Base-by-base conservation (phyloP, 352 stramenopile genomes). In the Phytophthora podocarpi region DNA sequence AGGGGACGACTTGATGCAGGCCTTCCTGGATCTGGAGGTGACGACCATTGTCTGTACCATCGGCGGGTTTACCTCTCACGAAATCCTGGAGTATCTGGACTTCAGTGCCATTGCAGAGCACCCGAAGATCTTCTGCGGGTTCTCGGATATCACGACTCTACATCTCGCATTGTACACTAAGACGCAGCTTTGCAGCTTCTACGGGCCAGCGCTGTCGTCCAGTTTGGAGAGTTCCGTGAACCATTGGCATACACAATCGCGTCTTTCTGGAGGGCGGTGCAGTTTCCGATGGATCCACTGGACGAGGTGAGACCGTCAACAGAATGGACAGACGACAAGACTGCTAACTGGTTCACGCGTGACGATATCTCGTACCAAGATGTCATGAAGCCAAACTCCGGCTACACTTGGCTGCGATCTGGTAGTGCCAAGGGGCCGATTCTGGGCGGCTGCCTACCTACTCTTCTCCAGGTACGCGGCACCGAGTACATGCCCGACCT, bases 251-350 rank as follows among this genome's bases (percentile, higher is more conserved):
- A 82, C 59, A 85, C 78, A 12, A 71, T 80, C 39, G 34, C 62
- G 9, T 41, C 71, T 13, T 90, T 86, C 30, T 74, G 48, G 41
- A 70, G 53, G 13, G 70, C 72, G 5, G 40, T 82, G 12, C 32
- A 59, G 24, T 59, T 41, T 3, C n/a, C 40, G 3, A 7, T 59
- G 0, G 40, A 72, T 16, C 64, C 76, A 4, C 55, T 86, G 13
- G 74, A 78, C 0, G 21, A 49, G 0, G 48, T 89, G 26, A 10
- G 24, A 8, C 59, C 78, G 8, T 90, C 78, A 3, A 32, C 23
- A 0, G 72, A 87, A 37, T 90, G 77, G 78, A 82, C 69, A 1
- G 74, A 89, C 40, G 77, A 90, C 65, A 87, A 85, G 56, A 85
- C 76, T 4, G 66, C 72, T 2, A 82, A 90, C 66, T 90, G 81